A percentile compares a stretch with the other conserved stretches of the same genome.
Evolutionary conservation across 257 asterid species (phyloP).

Genomic region (Penstemon newberryi): DNA sequence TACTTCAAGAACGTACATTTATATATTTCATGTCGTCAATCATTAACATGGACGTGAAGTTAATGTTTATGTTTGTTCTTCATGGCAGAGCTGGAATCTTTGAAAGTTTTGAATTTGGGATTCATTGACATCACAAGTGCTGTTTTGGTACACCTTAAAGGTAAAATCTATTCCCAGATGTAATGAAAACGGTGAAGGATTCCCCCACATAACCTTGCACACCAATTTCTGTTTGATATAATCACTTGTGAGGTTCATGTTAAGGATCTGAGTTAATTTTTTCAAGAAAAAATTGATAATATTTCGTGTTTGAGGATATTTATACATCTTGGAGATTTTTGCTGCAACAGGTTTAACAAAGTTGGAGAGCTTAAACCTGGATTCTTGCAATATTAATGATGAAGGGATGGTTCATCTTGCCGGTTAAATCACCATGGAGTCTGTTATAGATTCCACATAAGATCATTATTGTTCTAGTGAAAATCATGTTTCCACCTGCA

Average conservation of each 20-base stretch:
- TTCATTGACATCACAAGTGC: constrained; percentile 58
- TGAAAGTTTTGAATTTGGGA: constrained; percentile 59
- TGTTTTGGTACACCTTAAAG: constrained; percentile 54
- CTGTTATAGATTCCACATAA: too few species aligned
- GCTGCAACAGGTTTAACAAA: constrained; percentile 41
- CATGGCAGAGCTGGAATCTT: constrained; percentile 40
- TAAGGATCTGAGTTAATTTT: too few species aligned
- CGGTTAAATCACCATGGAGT: constrained; percentile 33
- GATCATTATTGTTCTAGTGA: too few species aligned
- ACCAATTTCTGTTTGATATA: too few species aligned
- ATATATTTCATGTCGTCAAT: neutral
- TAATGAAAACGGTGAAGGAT: neutral
- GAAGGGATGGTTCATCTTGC: constrained; percentile 60
- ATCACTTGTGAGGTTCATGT: too few species aligned
- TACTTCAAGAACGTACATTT: neutral
- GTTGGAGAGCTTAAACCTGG: constrained; percentile 68
- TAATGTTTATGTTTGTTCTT: constrained; percentile 14
- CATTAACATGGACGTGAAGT: neutral
- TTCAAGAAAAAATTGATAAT: neutral
- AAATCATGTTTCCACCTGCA: too few species aligned
- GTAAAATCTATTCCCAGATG: constrained; percentile 27
- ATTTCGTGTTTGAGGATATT: neutral
- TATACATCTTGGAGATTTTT: neutral
- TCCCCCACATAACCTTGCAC: too few species aligned
- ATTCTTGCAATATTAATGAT: constrained; percentile 63